These are phyloP conservation scores for Ogataea corticis DNA, from an alignment of 805 yeast genomes.

Conservation along the genomic window DNA sequence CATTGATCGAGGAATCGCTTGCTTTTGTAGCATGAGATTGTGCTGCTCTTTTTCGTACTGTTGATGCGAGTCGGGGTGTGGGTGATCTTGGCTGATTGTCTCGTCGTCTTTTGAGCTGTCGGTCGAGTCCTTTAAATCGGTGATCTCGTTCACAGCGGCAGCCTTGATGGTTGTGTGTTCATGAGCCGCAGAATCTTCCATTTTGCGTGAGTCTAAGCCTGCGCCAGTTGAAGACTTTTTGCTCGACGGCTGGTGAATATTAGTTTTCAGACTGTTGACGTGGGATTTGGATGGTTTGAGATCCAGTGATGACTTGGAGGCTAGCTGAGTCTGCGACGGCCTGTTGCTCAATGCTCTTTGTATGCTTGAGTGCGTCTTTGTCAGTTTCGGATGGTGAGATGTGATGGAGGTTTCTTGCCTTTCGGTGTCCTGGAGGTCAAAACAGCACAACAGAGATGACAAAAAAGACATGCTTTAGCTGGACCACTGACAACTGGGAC, in stretches of 20 bases:
- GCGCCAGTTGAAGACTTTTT: slow-evolving; percentile 2
- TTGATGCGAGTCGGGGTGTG: slow-evolving; percentile 4
- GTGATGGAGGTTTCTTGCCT: slow-evolving; percentile 29
- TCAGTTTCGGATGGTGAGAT: slow-evolving; percentile 27
- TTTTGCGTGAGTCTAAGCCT: slow-evolving; percentile 1
- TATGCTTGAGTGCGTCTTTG: slow-evolving; percentile 36
- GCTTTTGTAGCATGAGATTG: slow-evolving; percentile 13
- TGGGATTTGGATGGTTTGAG: slow-evolving; percentile 6
- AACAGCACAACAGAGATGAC: slow-evolving; percentile 37
- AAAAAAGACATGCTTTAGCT: slow-evolving; percentile 34
- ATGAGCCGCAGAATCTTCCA: slow-evolving; percentile 7
- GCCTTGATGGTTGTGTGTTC: slow-evolving; percentile 15
- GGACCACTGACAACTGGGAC: neutral
- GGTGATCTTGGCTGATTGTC: slow-evolving; percentile 20
- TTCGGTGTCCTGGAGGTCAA: slow-evolving; percentile 32
- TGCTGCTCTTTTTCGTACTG: slow-evolving; percentile 14
- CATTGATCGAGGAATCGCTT: slow-evolving; percentile 16
- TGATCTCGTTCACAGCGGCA: slow-evolving; percentile 29
- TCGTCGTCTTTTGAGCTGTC: slow-evolving; percentile 39
- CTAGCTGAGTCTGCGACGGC: slow-evolving; percentile 14
- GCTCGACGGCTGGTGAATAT: neutral
- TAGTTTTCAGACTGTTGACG: neutral
- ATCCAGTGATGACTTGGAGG: slow-evolving; percentile 10
- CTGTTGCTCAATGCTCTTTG: slow-evolving; percentile 35
- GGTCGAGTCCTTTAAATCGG: slow-evolving; percentile 36